Conservation (phyloP, 768 basidiomycete genomes). For the Boletus pseudopeckii region DNA sequence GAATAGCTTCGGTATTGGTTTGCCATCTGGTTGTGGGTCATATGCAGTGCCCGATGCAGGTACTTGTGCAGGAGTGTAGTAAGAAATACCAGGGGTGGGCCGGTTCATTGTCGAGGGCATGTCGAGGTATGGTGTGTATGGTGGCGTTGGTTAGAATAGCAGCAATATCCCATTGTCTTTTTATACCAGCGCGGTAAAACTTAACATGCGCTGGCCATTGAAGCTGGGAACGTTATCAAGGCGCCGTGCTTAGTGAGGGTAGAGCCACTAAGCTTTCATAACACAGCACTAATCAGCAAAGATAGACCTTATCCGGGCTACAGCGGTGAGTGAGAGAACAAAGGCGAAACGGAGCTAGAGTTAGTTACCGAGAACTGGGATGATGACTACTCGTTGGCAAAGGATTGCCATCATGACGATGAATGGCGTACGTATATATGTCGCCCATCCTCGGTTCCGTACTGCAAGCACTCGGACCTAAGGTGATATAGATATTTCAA, state of each 20-base stretch:
- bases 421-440: neutral
- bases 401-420: neutral
- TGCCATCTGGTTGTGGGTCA: slow-evolving; percentile 39
- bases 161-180: neutral
- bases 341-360: no score
- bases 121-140: neutral
- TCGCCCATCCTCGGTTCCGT: neutral
- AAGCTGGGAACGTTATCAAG: neutral
- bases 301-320: neutral
- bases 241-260: neutral
- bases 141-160: neutral
- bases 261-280: neutral
- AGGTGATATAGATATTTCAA: no score
- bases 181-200: neutral
- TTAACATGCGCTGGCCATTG: neutral
- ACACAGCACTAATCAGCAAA: neutral
- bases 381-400: no score
- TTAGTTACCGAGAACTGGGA: no score
- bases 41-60: slow-evolving; percentile 44
- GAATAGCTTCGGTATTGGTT: slow-evolving; percentile 44
- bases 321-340: neutral
- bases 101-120: slow-evolving; percentile 30
- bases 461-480: no score
- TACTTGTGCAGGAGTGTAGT: slow-evolving; percentile 46
- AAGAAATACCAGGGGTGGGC: slow-evolving; percentile 41